A percentile compares a stretch with the other conserved stretches of the same genome.
These are phyloP conservation scores for Phellopilus nigrolimitatus DNA, from an alignment of 1,284 basidiomycete species.

Conservation along the genomic window DNA sequence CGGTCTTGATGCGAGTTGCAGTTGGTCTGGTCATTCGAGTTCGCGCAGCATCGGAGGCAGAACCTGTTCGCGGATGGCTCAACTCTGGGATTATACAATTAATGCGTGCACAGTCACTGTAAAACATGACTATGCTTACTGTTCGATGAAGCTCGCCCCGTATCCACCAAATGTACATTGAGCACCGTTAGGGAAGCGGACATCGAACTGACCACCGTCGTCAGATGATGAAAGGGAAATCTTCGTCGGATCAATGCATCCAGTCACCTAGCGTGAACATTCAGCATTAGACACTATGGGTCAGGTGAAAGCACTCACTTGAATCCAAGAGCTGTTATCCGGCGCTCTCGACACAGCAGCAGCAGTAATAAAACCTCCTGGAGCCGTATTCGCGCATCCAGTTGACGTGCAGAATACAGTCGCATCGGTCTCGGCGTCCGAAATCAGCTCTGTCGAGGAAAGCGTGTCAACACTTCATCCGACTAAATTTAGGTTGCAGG, in stretches of 20 bases:
- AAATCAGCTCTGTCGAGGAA: conserved; percentile 35
- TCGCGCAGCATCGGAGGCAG: conserved; percentile 44
- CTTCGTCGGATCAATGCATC: conserved; percentile 41
- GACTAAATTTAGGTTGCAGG: background rate
- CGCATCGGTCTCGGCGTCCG: conserved; percentile 40
- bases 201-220: conserved; percentile 45
- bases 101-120: conserved; percentile 3
- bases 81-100: conserved; percentile 30
- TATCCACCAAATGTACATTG: conserved; percentile 47
- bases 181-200: conserved; percentile 47
- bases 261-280: conserved; percentile 37
- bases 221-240: conserved; percentile 36
- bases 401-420: conserved; percentile 35
- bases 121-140: conserved; percentile 31
- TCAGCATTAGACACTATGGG: conserved; percentile 7
- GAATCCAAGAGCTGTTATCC: conserved; percentile 39
- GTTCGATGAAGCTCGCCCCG: conserved; percentile 47
- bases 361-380: conserved; percentile 39
- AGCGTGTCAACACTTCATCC: background rate
- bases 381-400: conserved; percentile 32
- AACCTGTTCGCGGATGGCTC: conserved; percentile 43
- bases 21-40: conserved; percentile 39
- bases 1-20: conserved; percentile 50
- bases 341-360: conserved; percentile 32
- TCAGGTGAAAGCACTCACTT: conserved; percentile 29